phyloP scores from a whole-genome alignment of 192 early-diverging fungal species.

The Umbelopsis sp. region DNA sequence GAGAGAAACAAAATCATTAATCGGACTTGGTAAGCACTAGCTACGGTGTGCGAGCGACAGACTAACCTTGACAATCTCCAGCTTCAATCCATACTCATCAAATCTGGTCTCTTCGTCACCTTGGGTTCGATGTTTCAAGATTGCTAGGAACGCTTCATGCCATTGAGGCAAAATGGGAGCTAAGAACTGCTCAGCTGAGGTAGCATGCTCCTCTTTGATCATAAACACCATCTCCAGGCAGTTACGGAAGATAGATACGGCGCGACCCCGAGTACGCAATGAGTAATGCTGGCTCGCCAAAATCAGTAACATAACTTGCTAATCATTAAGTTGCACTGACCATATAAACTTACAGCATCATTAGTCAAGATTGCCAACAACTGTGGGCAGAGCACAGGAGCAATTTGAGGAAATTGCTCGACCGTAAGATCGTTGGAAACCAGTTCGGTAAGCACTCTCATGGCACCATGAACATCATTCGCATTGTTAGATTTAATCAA shows the following conservation, averaged over 20 bases:
- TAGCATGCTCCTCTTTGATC: conserved; percentile 77
- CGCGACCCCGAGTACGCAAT: conserved; percentile 69
- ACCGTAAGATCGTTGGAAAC: conserved; percentile 86
- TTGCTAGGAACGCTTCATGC: conserved; percentile 68
- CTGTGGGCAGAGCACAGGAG: conserved; percentile 81
- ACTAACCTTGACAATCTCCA: conserved; percentile 70
- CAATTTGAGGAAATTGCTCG: conserved; percentile 81
- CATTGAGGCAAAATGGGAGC: conserved; percentile 79
- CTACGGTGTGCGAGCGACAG: neutral
- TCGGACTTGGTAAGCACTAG: neutral
- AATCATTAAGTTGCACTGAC: neutral
- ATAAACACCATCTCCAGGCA: conserved; percentile 84
- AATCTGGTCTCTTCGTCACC: conserved; percentile 51
- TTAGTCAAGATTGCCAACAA: conserved; percentile 77
- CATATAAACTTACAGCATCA: conserved; percentile 46
- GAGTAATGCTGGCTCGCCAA: conserved; percentile 53
- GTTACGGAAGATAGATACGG: conserved; percentile 81
- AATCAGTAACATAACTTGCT: neutral
- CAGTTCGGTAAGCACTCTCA: conserved; percentile 87
- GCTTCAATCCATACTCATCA: conserved; percentile 68
- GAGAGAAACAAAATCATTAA: neutral
- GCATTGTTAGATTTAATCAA: conserved; percentile 64
- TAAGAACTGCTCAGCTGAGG: conserved; percentile 69
- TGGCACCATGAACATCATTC: conserved; percentile 83
- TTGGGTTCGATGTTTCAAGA: conserved; percentile 57